Conservation (phyloP, 129 eudicot genomes). For the Chrysanthemum lavandulifolium region DNA sequence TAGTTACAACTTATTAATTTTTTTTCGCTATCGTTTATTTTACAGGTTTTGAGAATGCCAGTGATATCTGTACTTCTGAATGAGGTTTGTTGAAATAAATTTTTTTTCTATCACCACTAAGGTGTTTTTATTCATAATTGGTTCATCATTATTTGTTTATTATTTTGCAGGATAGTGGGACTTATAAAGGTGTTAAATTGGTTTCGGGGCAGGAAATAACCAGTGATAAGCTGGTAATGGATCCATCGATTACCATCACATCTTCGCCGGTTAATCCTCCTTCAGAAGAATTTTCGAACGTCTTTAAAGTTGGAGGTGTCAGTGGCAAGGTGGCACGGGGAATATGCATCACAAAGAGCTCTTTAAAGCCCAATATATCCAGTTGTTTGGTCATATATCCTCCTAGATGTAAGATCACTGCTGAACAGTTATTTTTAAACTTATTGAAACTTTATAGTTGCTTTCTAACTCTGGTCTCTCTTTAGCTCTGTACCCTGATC, state of each 20-base stretch:
- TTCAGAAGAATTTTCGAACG: conserved; percentile 32
- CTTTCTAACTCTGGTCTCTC: conserved; percentile 23
- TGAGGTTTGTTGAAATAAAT: conserved; percentile 42
- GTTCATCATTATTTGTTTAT: no score
- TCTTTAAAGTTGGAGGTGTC: conserved; percentile 25
- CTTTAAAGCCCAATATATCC: conserved; percentile 59
- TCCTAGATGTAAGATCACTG: conserved; percentile 71
- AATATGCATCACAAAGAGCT: conserved; percentile 67
- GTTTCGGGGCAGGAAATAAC: conserved; percentile 87
- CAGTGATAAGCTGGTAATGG: conserved; percentile 65
- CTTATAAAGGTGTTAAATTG: conserved; percentile 72
- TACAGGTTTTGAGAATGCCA: conserved; percentile 91
- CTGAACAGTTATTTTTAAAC: not conserved
- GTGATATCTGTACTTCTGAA: conserved; percentile 57
- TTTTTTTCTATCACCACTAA: no score
- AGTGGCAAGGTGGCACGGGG: conserved; percentile 72
- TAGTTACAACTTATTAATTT: not conserved
- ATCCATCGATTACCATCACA: conserved; percentile 57
- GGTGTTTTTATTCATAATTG: no score
- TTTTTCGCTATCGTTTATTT: not conserved
- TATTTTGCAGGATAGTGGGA: conserved; percentile 50
- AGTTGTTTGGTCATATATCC: conserved; percentile 79
- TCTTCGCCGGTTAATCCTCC: conserved; percentile 33
- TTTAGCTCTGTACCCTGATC: conserved; percentile 82
- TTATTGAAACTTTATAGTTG: conserved; percentile 12